A percentile compares a stretch with the other conserved stretches of the same genome.
These are phyloP conservation scores for Pyracantha coccinea DNA, from an alignment of 331 rosid genomes.

Conservation along the genomic window DNA sequence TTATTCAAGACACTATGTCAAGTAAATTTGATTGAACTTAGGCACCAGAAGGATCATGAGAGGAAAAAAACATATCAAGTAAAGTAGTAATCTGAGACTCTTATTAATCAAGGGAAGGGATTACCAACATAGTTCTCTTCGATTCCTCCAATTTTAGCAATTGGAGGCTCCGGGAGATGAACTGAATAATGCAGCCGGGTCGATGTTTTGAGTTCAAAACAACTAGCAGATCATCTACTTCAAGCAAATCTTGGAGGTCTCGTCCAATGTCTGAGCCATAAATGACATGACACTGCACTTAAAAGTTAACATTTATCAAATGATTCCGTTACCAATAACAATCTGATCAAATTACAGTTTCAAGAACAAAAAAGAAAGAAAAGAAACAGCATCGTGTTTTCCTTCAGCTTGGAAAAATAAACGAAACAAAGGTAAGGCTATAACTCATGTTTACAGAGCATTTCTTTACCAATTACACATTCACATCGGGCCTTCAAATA, in stretches of 20 bases:
- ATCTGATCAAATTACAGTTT: slow-evolving; percentile 1
- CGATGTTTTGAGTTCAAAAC: slow-evolving; percentile 62
- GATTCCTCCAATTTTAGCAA: slow-evolving; percentile 70
- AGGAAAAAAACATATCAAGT: neutral
- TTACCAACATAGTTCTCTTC: slow-evolving; percentile 56
- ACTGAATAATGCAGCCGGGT: slow-evolving; percentile 72
- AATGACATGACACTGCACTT: slow-evolving; percentile 69
- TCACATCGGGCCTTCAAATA: neutral
- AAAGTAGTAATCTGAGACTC: neutral
- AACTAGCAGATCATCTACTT: slow-evolving; percentile 55
- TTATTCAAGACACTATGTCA: neutral
- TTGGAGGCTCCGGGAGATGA: slow-evolving; percentile 62
- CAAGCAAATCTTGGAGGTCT: slow-evolving; percentile 62
- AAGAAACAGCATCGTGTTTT: neutral
- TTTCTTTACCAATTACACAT: neutral
- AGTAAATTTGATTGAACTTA: neutral
- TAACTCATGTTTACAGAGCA: neutral
- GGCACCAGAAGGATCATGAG: neutral
- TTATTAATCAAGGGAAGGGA: slow-evolving; percentile 9
- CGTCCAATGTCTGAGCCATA: slow-evolving; percentile 49
- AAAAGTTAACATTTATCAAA: slow-evolving; percentile 14
- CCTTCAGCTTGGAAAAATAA: neutral
- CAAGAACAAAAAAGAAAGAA: neutral
- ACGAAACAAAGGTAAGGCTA: neutral
- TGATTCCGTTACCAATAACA: slow-evolving; percentile 13